A percentile compares a stretch with the other conserved stretches of the same genome.
Evolutionary conservation across 192 early-diverging fungal genomes (phyloP).

Genomic region (Mortierella hygrophila): DNA sequence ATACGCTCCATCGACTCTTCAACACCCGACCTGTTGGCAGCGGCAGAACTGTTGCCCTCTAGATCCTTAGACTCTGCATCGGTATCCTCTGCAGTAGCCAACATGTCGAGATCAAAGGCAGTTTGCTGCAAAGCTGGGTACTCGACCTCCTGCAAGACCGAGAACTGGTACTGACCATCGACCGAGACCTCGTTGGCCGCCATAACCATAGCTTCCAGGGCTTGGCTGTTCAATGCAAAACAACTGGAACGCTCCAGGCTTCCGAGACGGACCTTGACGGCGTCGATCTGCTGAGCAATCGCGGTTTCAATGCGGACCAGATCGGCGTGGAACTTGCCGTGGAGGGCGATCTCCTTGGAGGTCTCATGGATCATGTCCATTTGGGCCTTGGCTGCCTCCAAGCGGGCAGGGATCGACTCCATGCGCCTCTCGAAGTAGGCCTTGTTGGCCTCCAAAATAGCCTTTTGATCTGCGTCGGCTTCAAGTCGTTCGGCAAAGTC

Average conservation of each 20-base stretch:
- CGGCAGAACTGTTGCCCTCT: slow-evolving; percentile 13
- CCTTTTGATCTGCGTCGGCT: slow-evolving; percentile 9
- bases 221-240: slow-evolving; percentile 50
- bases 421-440: slow-evolving; percentile 32
- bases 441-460: slow-evolving; percentile 31
- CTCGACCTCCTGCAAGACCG: slow-evolving; percentile 52
- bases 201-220: slow-evolving; percentile 32
- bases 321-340: slow-evolving; percentile 55
- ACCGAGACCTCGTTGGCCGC: slow-evolving; percentile 37
- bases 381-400: slow-evolving; percentile 29
- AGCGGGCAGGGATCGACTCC: slow-evolving; percentile 19
- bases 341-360: slow-evolving; percentile 51
- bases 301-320: slow-evolving; percentile 51
- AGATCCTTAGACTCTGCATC: neutral
- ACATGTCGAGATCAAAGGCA: slow-evolving; percentile 49
- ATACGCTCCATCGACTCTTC: slow-evolving; percentile 55
- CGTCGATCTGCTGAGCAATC: slow-evolving; percentile 51
- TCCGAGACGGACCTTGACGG: slow-evolving; percentile 42
- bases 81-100: neutral
- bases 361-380: slow-evolving; percentile 47
- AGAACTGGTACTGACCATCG: slow-evolving; percentile 49
- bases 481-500: neutral
- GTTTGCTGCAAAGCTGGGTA: slow-evolving; percentile 44
- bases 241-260: slow-evolving; percentile 54
- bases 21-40: slow-evolving; percentile 18